Evolutionary conservation across 208 protist species (phyloP).

Genomic region (Leishmania amazonensis): DNA sequence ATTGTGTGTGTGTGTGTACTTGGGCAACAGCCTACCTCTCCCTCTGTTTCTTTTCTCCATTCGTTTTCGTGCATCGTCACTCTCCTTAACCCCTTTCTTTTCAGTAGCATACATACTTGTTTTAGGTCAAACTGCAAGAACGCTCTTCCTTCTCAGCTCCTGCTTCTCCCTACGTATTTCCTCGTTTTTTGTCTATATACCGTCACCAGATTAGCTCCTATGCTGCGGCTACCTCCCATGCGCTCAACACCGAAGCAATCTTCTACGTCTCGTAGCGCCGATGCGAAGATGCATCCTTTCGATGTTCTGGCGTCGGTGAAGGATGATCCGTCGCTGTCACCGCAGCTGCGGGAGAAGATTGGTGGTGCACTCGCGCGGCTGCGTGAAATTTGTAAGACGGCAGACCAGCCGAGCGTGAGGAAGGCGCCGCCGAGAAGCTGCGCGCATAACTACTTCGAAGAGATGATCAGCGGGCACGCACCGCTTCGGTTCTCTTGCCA

Average conservation of each 20-base stretch:
- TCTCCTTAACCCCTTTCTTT: neutral
- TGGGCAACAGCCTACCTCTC: slow-evolving; percentile 1
- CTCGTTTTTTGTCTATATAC: neutral
- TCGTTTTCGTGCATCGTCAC: neutral
- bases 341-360: slow-evolving; percentile 25
- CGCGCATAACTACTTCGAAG: slow-evolving; percentile 26
- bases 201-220: neutral
- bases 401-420: slow-evolving; percentile 2
- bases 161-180: neutral
- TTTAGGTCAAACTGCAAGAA: neutral
- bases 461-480: slow-evolving; percentile 33
- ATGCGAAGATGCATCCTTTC: slow-evolving; percentile 19
- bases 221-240: slow-evolving; percentile 27
- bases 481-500: slow-evolving; percentile 33
- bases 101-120: neutral
- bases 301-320: slow-evolving; percentile 23
- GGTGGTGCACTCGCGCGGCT: slow-evolving; percentile 13
- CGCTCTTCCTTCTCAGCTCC: neutral
- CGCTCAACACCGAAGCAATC: slow-evolving; percentile 17
- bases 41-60: neutral
- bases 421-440: slow-evolving; percentile 2
- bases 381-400: slow-evolving; percentile 5
- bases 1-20: neutral
- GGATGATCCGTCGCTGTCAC: slow-evolving; percentile 26
- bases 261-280: slow-evolving; percentile 12